Evolutionary conservation across 2,329 filamentous ascomycete species (phyloP).

Genomic region (Ophiostoma ips): DNA sequence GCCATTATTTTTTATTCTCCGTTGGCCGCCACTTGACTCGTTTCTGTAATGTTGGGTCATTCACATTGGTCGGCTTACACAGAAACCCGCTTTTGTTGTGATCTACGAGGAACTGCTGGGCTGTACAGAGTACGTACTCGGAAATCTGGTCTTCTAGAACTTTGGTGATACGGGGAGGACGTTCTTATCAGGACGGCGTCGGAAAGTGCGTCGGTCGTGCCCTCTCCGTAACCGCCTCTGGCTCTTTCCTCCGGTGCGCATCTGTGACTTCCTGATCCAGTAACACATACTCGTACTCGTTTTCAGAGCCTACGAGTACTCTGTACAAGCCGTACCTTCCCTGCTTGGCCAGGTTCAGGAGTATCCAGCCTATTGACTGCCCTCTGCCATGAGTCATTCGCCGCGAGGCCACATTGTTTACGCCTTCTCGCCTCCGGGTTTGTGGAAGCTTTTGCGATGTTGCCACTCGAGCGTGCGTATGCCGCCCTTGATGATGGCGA

Average conservation of each 20-base stretch:
- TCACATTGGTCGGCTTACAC: conserved; percentile 4
- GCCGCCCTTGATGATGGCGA: no score
- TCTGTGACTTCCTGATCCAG: not conserved
- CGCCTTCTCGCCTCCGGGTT: no score
- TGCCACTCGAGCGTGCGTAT: no score
- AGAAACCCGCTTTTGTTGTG: conserved; percentile 5
- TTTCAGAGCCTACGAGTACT: not conserved
- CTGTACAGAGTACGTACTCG: no score
- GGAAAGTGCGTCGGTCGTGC: not conserved
- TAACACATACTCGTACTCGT: no score
- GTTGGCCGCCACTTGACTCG: conserved; percentile 10
- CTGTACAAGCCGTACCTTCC: not conserved
- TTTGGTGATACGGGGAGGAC: conserved; percentile 1
- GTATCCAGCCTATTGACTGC: no score
- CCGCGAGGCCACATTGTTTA: no score
- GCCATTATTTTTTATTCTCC: not conserved
- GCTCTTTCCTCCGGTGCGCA: no score
- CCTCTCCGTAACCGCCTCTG: no score
- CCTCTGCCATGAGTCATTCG: not conserved
- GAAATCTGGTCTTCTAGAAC: conserved; percentile 8
- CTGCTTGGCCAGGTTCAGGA: not conserved
- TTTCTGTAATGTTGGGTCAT: conserved; percentile 7
- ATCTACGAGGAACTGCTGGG: conserved; percentile 2
- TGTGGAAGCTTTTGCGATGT: no score
- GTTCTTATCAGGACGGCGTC: no score